A percentile compares a stretch with the other conserved stretches of the same genome.
Evolutionary conservation across 805 yeast species (phyloP).

Genomic region (Candida nanaspora): DNA sequence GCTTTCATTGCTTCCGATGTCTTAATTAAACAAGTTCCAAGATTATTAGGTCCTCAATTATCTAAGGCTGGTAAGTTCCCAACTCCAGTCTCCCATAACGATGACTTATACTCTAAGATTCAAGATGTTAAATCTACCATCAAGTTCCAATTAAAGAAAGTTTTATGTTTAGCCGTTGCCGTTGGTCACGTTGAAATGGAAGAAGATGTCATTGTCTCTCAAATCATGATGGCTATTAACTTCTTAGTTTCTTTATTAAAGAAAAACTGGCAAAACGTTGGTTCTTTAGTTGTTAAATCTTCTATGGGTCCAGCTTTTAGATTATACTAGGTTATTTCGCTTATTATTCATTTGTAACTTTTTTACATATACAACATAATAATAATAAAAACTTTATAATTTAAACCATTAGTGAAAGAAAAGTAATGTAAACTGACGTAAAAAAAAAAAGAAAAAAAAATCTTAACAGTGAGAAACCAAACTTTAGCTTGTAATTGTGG

Average conservation of each 20-base stretch:
- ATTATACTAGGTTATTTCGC: slow-evolving; percentile 69
- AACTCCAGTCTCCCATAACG: slow-evolving; percentile 99
- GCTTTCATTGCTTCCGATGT: slow-evolving; percentile 99
- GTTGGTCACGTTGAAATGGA: slow-evolving; percentile 99
- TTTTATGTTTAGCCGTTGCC: slow-evolving; percentile 98
- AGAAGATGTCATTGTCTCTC: slow-evolving; percentile 92
- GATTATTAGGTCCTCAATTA: slow-evolving; percentile 99
- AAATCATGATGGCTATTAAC: slow-evolving; percentile 98
- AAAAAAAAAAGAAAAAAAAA: no score
- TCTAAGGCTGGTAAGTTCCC: slow-evolving; percentile 99
- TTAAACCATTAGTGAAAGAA: no score
- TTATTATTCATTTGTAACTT: not conserved
- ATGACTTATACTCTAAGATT: slow-evolving; percentile 93
- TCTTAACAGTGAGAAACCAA: not conserved
- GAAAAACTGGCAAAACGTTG: slow-evolving; percentile 99
- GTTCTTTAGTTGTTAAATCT: slow-evolving; percentile 97
- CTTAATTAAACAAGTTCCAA: slow-evolving; percentile 99
- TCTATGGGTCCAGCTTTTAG: slow-evolving; percentile 99
- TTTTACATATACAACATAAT: not conserved
- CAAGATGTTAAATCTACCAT: slow-evolving; percentile 98
- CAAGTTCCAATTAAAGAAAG: slow-evolving; percentile 99
- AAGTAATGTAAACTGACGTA: no score
- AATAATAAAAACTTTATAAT: not conserved
- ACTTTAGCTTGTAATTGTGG: no score
- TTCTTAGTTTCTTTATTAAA: slow-evolving; percentile 97